Conservation (phyloP, 257 asterid species). For the Solanum okadae region DNA sequence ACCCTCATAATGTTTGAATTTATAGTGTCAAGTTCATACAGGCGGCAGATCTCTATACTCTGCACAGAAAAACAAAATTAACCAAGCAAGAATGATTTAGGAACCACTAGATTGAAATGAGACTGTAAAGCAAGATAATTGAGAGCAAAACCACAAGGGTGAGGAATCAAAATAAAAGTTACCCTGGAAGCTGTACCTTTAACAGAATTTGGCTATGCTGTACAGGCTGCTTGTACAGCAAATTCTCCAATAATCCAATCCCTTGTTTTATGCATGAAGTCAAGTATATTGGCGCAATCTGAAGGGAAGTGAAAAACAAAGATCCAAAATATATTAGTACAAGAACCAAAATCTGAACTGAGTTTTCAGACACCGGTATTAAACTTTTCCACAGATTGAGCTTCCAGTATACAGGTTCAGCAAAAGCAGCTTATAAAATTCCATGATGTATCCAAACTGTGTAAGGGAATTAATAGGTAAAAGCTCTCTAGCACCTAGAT, state of each 20-base stretch:
- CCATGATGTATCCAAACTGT: neutral
- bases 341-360: neutral
- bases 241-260: constrained; percentile 63
- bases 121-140: neutral
- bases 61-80: constrained; percentile 23
- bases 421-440: neutral
- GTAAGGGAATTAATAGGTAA: neutral
- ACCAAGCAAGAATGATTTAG: neutral
- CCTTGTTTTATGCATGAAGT: constrained; percentile 81
- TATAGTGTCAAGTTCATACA: constrained; percentile 63
- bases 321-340: neutral
- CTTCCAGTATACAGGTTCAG: neutral
- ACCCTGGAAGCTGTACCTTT: constrained; percentile 35
- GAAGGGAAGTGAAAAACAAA: constrained; percentile 5
- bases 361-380: neutral
- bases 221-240: constrained; percentile 73
- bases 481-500: neutral
- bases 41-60: constrained; percentile 93
- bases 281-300: constrained; percentile 89
- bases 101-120: neutral
- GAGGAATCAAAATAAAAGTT: neutral
- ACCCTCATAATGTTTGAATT: constrained; percentile 79
- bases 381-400: neutral
- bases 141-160: neutral
- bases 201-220: constrained; percentile 70